These are phyloP conservation scores for Guadua angustifolia DNA, from an alignment of 176 grass and related monocot genomes.

Conservation along the genomic window DNA sequence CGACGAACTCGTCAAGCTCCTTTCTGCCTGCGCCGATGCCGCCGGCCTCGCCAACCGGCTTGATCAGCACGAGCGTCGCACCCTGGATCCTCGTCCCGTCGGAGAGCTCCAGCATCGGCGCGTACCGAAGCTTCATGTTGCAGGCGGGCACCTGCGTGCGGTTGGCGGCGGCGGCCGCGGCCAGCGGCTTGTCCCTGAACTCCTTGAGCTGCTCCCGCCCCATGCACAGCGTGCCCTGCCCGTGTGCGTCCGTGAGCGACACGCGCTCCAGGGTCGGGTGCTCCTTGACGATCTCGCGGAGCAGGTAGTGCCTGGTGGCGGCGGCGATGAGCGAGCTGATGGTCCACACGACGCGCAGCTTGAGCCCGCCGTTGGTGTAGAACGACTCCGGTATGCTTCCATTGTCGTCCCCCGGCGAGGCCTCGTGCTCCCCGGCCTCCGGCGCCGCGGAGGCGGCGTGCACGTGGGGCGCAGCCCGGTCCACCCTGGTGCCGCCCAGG, in stretches of 20 bases:
- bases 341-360: constrained; percentile 78
- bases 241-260: constrained; percentile 69
- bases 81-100: constrained; percentile 73
- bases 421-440: not conserved
- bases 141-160: constrained; percentile 79
- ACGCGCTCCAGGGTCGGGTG: constrained; percentile 70
- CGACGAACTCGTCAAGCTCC: constrained; percentile 68
- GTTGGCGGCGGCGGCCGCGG: constrained; percentile 54
- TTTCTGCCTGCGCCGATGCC: constrained; percentile 51
- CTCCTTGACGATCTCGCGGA: constrained; percentile 79
- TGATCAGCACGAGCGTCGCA: constrained; percentile 75
- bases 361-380: constrained; percentile 79
- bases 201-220: constrained; percentile 63
- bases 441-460: not conserved
- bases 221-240: constrained; percentile 71
- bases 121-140: constrained; percentile 87
- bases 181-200: constrained; percentile 70
- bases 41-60: constrained; percentile 62
- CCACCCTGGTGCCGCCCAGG: constrained; percentile 67
- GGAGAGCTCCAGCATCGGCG: constrained; percentile 66
- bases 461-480: not conserved
- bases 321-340: constrained; percentile 83
- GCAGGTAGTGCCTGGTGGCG: constrained; percentile 81
- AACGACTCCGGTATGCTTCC: constrained; percentile 77
- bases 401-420: constrained; percentile 31